Base-by-base conservation (phyloP, 257 asterid genomes). In the Ocimum tenuiflorum region DNA sequence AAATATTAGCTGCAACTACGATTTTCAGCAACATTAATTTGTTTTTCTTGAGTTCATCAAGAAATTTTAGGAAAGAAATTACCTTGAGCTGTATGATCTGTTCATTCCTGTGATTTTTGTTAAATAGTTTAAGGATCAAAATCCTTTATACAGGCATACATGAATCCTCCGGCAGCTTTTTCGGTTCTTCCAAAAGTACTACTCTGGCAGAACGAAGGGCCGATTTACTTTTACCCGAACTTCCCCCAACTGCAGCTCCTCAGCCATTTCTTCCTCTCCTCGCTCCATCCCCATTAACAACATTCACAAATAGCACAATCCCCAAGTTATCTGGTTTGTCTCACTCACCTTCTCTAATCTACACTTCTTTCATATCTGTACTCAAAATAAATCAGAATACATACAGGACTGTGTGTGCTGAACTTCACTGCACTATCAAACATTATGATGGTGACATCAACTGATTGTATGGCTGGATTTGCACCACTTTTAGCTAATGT, bases 211-310 rank as follows among this genome's bases (percentile, higher is more conserved):
- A 52, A 23, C 73, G 81, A 75, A 77, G 56, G 60, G 86, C 80
- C 33, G 90, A 83, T 73, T 79, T 33, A 15, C 87, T 85, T 75
- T 63, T 90, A 60, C 96, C 88, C 0, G 74, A 79, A 68, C 79
- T 47, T 36, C 77, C 95, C 38, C 97, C 95, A 6, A 76, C 60
- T 53, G 77, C 82, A 57, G 68, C 92, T 67, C 94, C 99, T 58
- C 84, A 75, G 78, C 96, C 96, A 24, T 80, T 85, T 70, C 89
- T 90, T 60, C 99, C 99, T 69, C 83, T 90, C 71, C 81, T 86
- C 8, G 99, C 99, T 33, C 99, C 99, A 52, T 94, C 99, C 67
- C 97, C 97, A 9, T 71, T 90, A 82, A 74, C 95, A 23, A 96
- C 99, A 42, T 94, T 90, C 82, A 79, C 96, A 20, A 90, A 90